These are phyloP conservation scores for Claviceps capensis DNA, from an alignment of 2,329 filamentous ascomycete genomes.

Conservation along the genomic window DNA sequence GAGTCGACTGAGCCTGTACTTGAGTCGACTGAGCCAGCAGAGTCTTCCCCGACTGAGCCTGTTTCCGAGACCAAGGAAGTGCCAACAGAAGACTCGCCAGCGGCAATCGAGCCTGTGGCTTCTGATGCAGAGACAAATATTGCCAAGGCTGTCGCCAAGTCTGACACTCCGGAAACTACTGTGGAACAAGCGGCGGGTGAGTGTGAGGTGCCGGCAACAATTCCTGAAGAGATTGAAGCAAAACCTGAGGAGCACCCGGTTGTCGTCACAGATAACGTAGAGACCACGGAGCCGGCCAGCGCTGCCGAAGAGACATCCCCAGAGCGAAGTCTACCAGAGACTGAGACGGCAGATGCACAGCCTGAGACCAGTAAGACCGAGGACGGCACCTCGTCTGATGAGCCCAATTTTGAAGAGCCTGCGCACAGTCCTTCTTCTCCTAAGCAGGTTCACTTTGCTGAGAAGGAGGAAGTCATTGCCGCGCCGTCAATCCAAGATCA, in stretches of 20 bases:
- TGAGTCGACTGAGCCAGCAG: not conserved
- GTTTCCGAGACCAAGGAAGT: not conserved
- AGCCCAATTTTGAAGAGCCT: not conserved
- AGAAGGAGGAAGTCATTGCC: slow-evolving; percentile 4
- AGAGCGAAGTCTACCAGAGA: not conserved
- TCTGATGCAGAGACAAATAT: not conserved
- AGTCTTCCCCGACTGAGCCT: not conserved
- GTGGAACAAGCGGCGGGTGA: not conserved
- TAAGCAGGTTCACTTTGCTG: slow-evolving; percentile 7
- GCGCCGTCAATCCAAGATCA: not conserved
- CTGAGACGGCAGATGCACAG: not conserved
- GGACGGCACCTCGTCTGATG: not conserved
- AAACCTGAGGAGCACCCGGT: not conserved
- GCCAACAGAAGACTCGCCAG: not conserved
- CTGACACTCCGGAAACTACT: not conserved
- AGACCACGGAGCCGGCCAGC: not conserved
- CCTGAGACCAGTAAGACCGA: not conserved
- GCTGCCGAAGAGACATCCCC: not conserved
- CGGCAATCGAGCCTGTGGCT: not conserved
- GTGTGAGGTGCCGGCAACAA: not conserved
- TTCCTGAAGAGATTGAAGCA: not conserved
- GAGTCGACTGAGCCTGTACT: not conserved
- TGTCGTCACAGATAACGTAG: not conserved
- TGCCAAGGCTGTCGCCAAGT: not conserved
- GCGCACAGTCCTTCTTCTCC: not conserved